A percentile compares a stretch with the other conserved stretches of the same genome.
phyloP scores from a whole-genome alignment of 192 early-diverging fungal species.

The Backusella tuberculispora region DNA sequence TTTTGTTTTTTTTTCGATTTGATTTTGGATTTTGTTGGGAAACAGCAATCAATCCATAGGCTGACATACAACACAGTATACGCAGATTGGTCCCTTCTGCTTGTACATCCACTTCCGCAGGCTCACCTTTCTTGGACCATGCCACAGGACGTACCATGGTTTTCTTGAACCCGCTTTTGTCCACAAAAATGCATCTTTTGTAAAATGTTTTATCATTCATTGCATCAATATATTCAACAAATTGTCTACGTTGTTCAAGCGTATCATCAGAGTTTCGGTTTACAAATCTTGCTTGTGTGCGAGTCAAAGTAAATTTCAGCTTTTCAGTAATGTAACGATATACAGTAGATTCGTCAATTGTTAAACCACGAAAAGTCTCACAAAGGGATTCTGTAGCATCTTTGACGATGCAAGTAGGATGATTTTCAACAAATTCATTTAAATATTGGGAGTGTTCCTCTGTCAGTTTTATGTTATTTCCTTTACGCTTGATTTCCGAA shows the following conservation, averaged over 20 bases:
- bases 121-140: not conserved
- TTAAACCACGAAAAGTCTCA: not conserved
- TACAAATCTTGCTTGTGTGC: constrained; percentile 3
- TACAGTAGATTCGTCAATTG: constrained; percentile 3
- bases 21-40: not conserved
- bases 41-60: not conserved
- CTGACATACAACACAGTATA: not conserved
- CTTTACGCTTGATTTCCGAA: not conserved
- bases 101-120: not conserved
- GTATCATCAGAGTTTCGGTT: constrained; percentile 9
- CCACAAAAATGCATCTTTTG: constrained; percentile 1
- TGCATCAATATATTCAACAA: not conserved
- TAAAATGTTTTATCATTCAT: not conserved
- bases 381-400: constrained; percentile 9
- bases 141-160: not conserved
- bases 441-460: not conserved
- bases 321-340: constrained; percentile 1
- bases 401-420: not conserved
- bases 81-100: not conserved
- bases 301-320: not conserved
- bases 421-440: not conserved
- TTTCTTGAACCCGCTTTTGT: constrained; percentile 1
- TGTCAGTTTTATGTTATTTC: not conserved
- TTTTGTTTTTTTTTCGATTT: not conserved
- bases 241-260: not conserved